Base-by-base conservation (phyloP, 352 stramenopile species). In the Globisporangium parvum region DNA sequence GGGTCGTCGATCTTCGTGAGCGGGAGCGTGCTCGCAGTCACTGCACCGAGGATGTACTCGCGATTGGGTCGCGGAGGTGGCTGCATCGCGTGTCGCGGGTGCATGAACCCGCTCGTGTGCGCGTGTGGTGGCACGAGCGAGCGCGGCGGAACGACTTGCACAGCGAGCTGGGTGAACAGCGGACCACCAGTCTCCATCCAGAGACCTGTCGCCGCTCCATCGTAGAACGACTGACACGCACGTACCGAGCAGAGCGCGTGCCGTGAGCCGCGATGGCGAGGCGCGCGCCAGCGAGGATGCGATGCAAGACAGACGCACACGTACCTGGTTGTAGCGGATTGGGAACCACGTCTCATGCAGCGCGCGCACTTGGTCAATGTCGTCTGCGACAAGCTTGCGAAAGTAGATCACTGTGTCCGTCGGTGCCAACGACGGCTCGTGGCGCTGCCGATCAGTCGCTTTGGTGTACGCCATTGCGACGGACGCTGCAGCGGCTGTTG, bases 291-390 rank as follows among this genome's bases (percentile, higher is more conserved):
- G 26, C 26, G 26, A 31, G 3, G 26, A 45, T 45, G 39, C 15
- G 2, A 20, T 18, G 14, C 18, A 20, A 26, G 10, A 51, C 26
- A 58, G 8, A 48, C 24, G 17, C 21, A 12, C 15, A 50, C 62
- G 21, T 23, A 79, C 70, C 66, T 96, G 75, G 62, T 96, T 97
- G 74, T 99, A 98, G 33, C 85, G 74, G 42, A 99, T 97, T 3
- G 96, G 96, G 65, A 99, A 99, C 91, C 95, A 98, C 60, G 97
- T 72, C 65, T 98, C 95, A 70, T 98, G 95, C 46, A 99, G 74
- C 41, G 65, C 63, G 68, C 96, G 92, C 58, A 99, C 89, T 45
- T 88, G 70, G 12, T 84, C 66, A 26, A 97, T 90, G 65, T 99
- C 96, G 11, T 56, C 61, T 2, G 79, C 72, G 53, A 73, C 57